Base-by-base conservation (phyloP, 306 rosid species). In the Prunus fruticosa region DNA sequence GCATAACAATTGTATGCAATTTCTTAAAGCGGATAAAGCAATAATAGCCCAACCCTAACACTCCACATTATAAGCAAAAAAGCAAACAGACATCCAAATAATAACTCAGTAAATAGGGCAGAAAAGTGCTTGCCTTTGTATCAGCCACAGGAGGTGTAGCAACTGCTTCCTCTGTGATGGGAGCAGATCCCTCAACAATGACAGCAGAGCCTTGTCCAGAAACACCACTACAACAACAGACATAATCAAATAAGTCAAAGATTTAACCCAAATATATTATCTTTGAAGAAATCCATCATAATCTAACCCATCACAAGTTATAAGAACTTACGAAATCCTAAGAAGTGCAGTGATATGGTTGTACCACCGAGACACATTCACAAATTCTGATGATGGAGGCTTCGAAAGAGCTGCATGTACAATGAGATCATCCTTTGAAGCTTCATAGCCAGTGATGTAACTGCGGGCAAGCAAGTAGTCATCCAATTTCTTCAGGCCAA, bases 131-230 rank as follows among this genome's bases (percentile, higher is more conserved):
- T 71, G 80, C 98, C 96, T 90, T 90, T 9, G 93, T n/a, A 58
- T 95, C 99, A 47, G 80, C 87, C 12, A 73, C 82, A 0, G 99
- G 97, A 5, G 99, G 99, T 52, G 97, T 95, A 53, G 96, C 97
- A 83, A 91, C 68, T 20, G 84, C 84, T 49, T 90, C 97, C 18
- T 77, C 87, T 0, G 88, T 76, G 11, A 86, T 78, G 15, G 91
- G 88, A 67, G 90, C 84, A 78, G 72, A 82, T 41, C 89, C 89
- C 76, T 81, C 80, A 1, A 95, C 86, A 8, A 71, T 84, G 66
- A 95, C 99, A 50, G 96, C 99, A 64, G 79, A 85, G 28, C 97
- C 97, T 72, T 89, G 93, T 52, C 87, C 99, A 82, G 92, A 84
- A 53, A 90, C 99, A 80, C 93, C 97, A n/a, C 99, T 92, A 62